These are phyloP conservation scores for Capsicum chinense DNA, from an alignment of 257 asterid genomes.

Conservation along the genomic window DNA sequence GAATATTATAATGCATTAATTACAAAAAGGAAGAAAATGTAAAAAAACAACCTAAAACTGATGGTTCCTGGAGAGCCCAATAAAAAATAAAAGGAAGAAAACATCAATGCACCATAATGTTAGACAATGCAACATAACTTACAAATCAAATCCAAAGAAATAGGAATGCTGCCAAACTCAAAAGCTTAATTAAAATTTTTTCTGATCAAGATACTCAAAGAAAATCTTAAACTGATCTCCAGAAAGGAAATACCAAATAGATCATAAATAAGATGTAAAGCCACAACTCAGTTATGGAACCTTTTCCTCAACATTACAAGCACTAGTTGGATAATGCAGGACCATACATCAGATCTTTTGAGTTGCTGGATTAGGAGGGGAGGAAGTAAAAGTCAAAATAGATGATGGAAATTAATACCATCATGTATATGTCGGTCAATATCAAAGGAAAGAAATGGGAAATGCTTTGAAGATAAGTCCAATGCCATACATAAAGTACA, in stretches of 20 bases:
- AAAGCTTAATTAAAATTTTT: neutral
- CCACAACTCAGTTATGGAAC: too few relatives aligned
- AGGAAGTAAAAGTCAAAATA: too few relatives aligned
- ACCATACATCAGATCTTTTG: too few relatives aligned
- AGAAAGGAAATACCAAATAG: slow-evolving; percentile 17
- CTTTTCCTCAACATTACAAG: too few relatives aligned
- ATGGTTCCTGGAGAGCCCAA: neutral
- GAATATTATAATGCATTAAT: neutral
- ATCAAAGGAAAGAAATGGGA: too few relatives aligned
- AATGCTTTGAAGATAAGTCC: too few relatives aligned
- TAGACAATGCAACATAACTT: slow-evolving; percentile 7
- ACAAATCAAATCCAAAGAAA: neutral
- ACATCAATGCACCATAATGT: neutral
- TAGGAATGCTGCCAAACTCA: slow-evolving; percentile 6
- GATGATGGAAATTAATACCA: too few relatives aligned
- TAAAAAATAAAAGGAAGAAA: slow-evolving; percentile 2
- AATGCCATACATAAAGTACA: too few relatives aligned
- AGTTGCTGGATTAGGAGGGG: too few relatives aligned
- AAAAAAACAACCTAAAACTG: neutral
- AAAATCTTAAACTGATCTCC: slow-evolving; percentile 14
- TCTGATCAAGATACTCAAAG: neutral
- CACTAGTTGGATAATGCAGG: too few relatives aligned
- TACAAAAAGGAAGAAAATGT: neutral
- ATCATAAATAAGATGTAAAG: too few relatives aligned
- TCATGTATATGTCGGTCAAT: too few relatives aligned